These are phyloP conservation scores for Cytospora mali DNA, from an alignment of 2,329 filamentous ascomycete species.

Conservation along the genomic window DNA sequence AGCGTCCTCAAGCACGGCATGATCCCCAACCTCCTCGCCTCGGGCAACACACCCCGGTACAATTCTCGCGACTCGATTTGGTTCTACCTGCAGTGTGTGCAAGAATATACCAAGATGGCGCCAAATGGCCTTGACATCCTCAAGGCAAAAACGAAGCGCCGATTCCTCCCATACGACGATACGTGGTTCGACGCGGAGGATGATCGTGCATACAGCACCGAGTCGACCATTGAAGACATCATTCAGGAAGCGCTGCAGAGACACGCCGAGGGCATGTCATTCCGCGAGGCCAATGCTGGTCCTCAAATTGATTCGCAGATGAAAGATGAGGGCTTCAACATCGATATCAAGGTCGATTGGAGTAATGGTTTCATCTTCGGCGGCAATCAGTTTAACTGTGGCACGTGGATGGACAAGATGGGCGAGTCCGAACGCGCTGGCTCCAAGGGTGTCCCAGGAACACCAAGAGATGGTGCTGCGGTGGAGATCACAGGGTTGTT, in stretches of 20 bases:
- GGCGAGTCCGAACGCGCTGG: slow-evolving; percentile 91
- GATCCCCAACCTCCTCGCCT: slow-evolving; percentile 92
- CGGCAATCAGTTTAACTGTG: slow-evolving; percentile 92
- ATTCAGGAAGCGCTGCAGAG: slow-evolving; percentile 92
- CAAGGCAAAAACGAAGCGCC: slow-evolving; percentile 74
- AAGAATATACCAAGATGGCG: slow-evolving; percentile 84
- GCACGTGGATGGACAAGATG: slow-evolving; percentile 99
- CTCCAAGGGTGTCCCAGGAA: slow-evolving; percentile 91
- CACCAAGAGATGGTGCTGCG: slow-evolving; percentile 93
- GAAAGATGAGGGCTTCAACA: slow-evolving; percentile 88
- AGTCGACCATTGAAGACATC: slow-evolving; percentile 83
- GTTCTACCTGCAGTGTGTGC: slow-evolving; percentile 96
- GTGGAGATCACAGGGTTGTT: slow-evolving; percentile 93
- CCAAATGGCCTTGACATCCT: slow-evolving; percentile 76
- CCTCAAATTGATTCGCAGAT: slow-evolving; percentile 89
- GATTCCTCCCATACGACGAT: slow-evolving; percentile 94
- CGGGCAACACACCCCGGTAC: slow-evolving; percentile 84
- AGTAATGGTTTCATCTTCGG: slow-evolving; percentile 87
- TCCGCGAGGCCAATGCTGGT: slow-evolving; percentile 92
- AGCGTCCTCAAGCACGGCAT: slow-evolving; percentile 97
- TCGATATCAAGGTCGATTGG: slow-evolving; percentile 91
- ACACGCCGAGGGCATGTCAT: slow-evolving; percentile 87
- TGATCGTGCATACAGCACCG: slow-evolving; percentile 78
- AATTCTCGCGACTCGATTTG: slow-evolving; percentile 96
- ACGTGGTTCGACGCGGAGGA: slow-evolving; percentile 89